A percentile compares a stretch with the other conserved stretches of the same genome.
These are phyloP conservation scores for Graphilbum sp. DNA, from an alignment of 2,329 filamentous ascomycete genomes.

Conservation along the genomic window DNA sequence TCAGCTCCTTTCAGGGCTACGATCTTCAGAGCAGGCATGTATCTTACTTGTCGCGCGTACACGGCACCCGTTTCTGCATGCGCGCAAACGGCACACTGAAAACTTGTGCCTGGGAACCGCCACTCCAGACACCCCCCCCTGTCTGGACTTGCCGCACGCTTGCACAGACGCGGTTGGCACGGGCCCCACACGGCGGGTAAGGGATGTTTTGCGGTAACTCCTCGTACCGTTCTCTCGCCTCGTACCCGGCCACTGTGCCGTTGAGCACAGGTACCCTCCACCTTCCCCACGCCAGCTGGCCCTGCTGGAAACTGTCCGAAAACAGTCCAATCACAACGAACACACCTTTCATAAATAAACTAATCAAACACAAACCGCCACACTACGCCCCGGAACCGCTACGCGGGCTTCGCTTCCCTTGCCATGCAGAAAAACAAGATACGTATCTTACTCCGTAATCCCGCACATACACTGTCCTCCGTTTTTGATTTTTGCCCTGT, in stretches of 20 bases:
- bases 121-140: constrained; percentile 8
- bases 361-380: neutral
- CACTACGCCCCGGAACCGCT: neutral
- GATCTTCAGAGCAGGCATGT: too few species aligned
- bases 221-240: too few species aligned
- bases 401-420: neutral
- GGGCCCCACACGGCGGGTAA: constrained; percentile 11
- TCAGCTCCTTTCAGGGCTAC: too few species aligned
- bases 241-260: neutral
- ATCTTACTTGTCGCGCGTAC: too few species aligned
- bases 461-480: too few species aligned
- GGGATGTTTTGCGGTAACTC: constrained; percentile 2
- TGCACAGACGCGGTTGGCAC: constrained; percentile 12
- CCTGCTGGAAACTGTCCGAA: constrained; percentile 1
- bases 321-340: neutral
- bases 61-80: too few species aligned
- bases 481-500: too few species aligned
- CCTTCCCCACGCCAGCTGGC: constrained; percentile 6
- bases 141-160: constrained; percentile 10
- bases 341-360: neutral
- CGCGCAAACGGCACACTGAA: too few species aligned
- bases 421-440: too few species aligned
- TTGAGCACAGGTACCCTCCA: constrained; percentile 1
- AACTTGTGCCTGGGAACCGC: too few species aligned
- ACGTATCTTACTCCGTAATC: too few species aligned